Base-by-base conservation (phyloP, 2,329 filamentous ascomycete species). In the Xylariaceae sp. region DNA sequence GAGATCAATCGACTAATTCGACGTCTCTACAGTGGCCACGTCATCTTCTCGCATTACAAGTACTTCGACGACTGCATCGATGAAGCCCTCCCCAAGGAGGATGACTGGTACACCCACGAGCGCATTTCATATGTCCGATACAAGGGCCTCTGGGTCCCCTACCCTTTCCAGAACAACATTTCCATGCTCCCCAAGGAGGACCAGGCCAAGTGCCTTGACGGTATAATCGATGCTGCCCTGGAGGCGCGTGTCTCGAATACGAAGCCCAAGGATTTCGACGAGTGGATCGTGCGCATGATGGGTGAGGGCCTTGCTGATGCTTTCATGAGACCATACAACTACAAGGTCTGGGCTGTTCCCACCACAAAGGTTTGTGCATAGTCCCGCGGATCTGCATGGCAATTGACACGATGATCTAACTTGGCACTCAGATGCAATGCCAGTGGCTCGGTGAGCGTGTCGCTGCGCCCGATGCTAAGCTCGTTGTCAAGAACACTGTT, bases 111-210 rank as follows among this genome's bases (percentile, higher is more conserved):
- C 80, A 90, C 87, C 67, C 94, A 99, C 82, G 89, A 99, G 83
- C 92, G 94, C 74, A 94, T 99, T 78, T 99, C 94, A 65, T 99
- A 99, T 76, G 93, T 99, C 69, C 92, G 94, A 74, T 97, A 92
- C 88, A 93, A 96, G 86, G 83, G 84, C 68, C 83, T 91, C 73
- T 99, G 94, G 94, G 94, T 99, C 60, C 93, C 94, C 56, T 99
- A 99, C 80, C 94, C 94, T 66, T 97, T 99, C 88, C 94, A 99
- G 82, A 99, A 97, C 86, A 99, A 99, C 83, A 93, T 99, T 74
- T 96, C 94, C 71, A 93, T 97, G 87, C 80, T 99, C 73, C 89
- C 91, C 75, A 96, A 97, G 82, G 91, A 97, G 68, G 94, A 99
- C 72, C 92, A 99, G 80, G 92, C 97, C 67, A 88, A 84, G 73